Conservation (phyloP, 2,329 filamentous ascomycete genomes). For the Monosporascus sp. region DNA sequence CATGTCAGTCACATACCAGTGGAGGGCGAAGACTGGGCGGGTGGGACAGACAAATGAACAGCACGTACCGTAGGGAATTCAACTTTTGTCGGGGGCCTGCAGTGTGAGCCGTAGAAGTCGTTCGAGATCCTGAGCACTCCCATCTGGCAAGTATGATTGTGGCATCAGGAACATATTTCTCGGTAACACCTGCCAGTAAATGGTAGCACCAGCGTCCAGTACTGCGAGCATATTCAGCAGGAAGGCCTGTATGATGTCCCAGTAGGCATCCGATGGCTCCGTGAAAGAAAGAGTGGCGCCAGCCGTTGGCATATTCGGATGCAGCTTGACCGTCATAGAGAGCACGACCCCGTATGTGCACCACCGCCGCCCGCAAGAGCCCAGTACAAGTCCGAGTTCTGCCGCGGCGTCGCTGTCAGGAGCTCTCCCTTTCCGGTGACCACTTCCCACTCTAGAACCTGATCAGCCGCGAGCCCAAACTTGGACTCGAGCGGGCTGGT, state of each 20-base stretch:
- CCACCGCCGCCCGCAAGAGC: constrained; percentile 55
- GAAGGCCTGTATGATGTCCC: constrained; percentile 2
- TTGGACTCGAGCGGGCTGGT: constrained; percentile 46
- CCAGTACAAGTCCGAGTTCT: constrained; percentile 58
- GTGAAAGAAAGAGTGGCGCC: constrained; percentile 40
- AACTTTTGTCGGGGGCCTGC: constrained; percentile 2
- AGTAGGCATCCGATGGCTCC: constrained; percentile 9
- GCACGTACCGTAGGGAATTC: constrained; percentile 9
- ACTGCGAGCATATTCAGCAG: constrained; percentile 1
- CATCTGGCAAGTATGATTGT: constrained; percentile 3
- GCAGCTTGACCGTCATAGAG: constrained; percentile 47
- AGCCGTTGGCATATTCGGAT: constrained; percentile 36
- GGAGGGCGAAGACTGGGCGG: too few relatives aligned
- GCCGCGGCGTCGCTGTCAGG: constrained; percentile 38
- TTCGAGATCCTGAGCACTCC: constrained; percentile 5
- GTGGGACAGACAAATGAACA: not conserved
- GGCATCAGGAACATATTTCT: constrained; percentile 3
- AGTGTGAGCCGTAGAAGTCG: constrained; percentile 7
- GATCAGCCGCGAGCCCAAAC: constrained; percentile 56
- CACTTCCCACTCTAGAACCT: constrained; percentile 51
- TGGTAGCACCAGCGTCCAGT: constrained; percentile 3
- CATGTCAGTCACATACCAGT: too few relatives aligned
- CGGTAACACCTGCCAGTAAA: constrained; percentile 4
- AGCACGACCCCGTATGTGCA: constrained; percentile 52
- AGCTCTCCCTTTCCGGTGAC: constrained; percentile 45